phyloP scores from a whole-genome alignment of 2,329 filamentous ascomycete genomes.

The Calonectria pteridis region DNA sequence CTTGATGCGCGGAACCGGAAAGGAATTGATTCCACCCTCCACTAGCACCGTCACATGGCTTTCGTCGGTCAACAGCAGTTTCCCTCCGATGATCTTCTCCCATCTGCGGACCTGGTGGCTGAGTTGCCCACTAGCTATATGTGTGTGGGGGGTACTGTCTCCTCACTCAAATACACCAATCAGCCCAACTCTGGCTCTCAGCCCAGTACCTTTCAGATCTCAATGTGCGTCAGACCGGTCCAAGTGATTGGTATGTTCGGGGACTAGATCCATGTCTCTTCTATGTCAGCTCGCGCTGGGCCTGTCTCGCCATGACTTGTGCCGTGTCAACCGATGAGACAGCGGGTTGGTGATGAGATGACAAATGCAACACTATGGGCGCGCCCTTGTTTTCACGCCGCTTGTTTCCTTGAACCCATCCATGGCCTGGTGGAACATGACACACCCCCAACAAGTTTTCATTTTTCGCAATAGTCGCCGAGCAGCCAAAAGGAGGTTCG shows the following conservation, averaged over 20 bases:
- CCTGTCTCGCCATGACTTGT: not conserved
- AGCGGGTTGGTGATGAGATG: not conserved
- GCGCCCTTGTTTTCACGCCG: not conserved
- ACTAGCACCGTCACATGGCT: not conserved
- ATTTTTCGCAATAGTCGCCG: not conserved
- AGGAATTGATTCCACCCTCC: conserved; percentile 6
- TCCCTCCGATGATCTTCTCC: not conserved
- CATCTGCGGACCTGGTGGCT: not conserved
- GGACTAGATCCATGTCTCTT: not conserved
- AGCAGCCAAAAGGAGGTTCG: not conserved
- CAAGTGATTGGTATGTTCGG: not conserved
- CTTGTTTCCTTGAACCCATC: not conserved
- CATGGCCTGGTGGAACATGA: not conserved
- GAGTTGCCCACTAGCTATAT: not conserved
- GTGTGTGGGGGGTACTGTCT: not conserved
- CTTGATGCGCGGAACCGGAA: not conserved
- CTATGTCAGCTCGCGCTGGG: not conserved
- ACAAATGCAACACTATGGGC: not conserved
- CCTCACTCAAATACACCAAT: not conserved
- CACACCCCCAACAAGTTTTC: not conserved
- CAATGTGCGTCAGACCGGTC: conserved; percentile 1
- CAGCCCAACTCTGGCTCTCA: not conserved
- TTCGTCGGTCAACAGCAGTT: not conserved
- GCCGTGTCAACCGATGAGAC: conserved; percentile 11
- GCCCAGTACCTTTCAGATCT: not conserved